Base-by-base conservation (phyloP, 345 rosid genomes). In the Noccaea caerulescens region DNA sequence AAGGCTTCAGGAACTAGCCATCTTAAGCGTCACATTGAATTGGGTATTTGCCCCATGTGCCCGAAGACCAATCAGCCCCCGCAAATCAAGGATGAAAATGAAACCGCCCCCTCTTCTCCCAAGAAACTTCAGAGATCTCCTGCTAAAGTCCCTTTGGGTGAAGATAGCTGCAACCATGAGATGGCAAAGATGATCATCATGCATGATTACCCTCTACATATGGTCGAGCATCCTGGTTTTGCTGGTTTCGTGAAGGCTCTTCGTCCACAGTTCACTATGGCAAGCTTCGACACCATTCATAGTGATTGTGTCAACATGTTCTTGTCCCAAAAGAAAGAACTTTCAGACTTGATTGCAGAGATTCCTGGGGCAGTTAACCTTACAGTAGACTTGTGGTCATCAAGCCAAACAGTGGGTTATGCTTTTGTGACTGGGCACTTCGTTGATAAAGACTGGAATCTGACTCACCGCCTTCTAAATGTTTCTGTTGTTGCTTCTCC, bases 1-100 rank as follows among this genome's bases (percentile, higher is more conserved):
- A 94, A 93, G 79, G 57, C 85, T 36, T 90, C 99, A 5, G 99
- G 97, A 8, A 94, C 99, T 25, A 94, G 97, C 79, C 97, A 94
- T 81, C 96, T 94, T 47, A 94, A 91, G 80, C 87, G 99, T 66
- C 99, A 94, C 66, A 85, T 94, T 77, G 81, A 86, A 54, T 46
- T 80, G 80, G 95, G 96, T 30, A 91, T 83, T 64, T 94, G 99
- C 60, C 86, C 85, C 0, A 88, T 71, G 42, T 76, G 77, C 71
- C 84, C 82, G 33, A 81, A 81, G 69, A 77, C 63, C 27, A 72
- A 58, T 72, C 84, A 73, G 64, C 59, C 43, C 46, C 30, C 79
- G 0, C 78, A 77, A 3, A 80, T 71, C 41, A 42, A 77, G 55
- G 46, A 80, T 9, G 69, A 66, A 47, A 56, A 78, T 9, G 69